phyloP scores from a whole-genome alignment of 1,139 yeast species.

The Hansenula sp. region DNA sequence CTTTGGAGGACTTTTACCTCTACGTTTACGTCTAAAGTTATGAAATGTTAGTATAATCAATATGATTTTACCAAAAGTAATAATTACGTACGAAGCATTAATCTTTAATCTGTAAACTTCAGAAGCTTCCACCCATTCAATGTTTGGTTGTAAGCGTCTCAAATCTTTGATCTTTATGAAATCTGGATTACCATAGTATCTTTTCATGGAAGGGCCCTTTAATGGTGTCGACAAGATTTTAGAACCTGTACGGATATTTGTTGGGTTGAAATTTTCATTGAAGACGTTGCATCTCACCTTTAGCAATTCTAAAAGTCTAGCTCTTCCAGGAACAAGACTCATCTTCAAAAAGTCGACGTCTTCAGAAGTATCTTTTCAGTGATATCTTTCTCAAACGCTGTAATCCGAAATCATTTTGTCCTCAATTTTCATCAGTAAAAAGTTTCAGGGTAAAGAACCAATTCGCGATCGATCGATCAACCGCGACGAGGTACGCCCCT shows the following conservation, averaged over 20 bases:
- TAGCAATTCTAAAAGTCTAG: conserved; percentile 50
- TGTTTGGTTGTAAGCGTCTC: conserved; percentile 51
- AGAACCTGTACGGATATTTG: conserved; percentile 67
- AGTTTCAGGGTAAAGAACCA: no score
- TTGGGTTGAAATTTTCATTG: conserved; percentile 67
- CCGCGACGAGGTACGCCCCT: no score
- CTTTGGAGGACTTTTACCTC: conserved; percentile 92
- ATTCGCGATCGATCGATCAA: no score
- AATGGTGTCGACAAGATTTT: conserved; percentile 70
- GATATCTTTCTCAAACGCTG: neutral
- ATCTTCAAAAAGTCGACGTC: no score
- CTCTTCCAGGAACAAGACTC: conserved; percentile 25
- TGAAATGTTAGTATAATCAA: conserved; percentile 3
- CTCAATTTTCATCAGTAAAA: no score
- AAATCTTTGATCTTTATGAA: conserved; percentile 63
- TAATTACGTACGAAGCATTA: conserved; percentile 46
- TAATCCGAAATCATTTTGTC: neutral
- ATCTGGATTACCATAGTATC: conserved; percentile 71
- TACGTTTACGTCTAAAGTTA: conserved; percentile 53
- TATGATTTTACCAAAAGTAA: no score
- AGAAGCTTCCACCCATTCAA: conserved; percentile 64
- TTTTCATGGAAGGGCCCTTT: conserved; percentile 68
- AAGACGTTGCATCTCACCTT: conserved; percentile 59
- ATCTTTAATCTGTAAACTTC: conserved; percentile 68
- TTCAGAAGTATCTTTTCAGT: neutral